A percentile compares a stretch with the other conserved stretches of the same genome.
Conservation (phyloP, 805 yeast genomes). For the Starmerella vitae region DNA sequence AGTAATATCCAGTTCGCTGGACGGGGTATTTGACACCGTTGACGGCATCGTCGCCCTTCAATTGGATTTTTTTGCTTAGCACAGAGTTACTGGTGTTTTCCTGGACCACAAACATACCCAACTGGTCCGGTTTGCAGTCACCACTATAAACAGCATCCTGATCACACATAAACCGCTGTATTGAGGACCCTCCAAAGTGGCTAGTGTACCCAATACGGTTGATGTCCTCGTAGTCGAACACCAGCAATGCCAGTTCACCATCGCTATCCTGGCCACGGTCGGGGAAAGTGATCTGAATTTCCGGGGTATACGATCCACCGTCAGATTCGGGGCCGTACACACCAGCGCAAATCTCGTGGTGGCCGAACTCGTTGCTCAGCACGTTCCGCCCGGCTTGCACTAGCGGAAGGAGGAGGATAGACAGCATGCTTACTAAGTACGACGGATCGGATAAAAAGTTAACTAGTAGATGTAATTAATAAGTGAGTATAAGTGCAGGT, state of each 20-base stretch:
- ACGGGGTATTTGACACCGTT: conserved; percentile 47
- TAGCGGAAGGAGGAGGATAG: background rate
- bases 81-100: conserved; percentile 37
- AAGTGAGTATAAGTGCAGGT: too few relatives aligned
- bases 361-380: conserved; percentile 32
- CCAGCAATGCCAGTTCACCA: conserved; percentile 42
- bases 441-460: too few relatives aligned
- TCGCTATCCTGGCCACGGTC: conserved; percentile 6
- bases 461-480: too few relatives aligned
- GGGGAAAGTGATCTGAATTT: conserved; percentile 15
- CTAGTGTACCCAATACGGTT: conserved; percentile 46
- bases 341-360: conserved; percentile 71
- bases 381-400: conserved; percentile 16
- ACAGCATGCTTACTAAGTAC: too few relatives aligned
- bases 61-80: conserved; percentile 40
- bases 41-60: conserved; percentile 38
- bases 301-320: conserved; percentile 43
- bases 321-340: conserved; percentile 78
- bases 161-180: conserved; percentile 56
- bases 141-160: conserved; percentile 43
- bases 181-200: conserved; percentile 29
- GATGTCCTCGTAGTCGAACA: conserved; percentile 75
- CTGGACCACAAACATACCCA: conserved; percentile 50
- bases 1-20: conserved; percentile 74
- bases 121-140: conserved; percentile 41